Percentiles rank a stretch among this genome's conserved stretches.
phyloP scores from a whole-genome alignment of 768 basidiomycete species.

The Leccinum barrowsii region DNA sequence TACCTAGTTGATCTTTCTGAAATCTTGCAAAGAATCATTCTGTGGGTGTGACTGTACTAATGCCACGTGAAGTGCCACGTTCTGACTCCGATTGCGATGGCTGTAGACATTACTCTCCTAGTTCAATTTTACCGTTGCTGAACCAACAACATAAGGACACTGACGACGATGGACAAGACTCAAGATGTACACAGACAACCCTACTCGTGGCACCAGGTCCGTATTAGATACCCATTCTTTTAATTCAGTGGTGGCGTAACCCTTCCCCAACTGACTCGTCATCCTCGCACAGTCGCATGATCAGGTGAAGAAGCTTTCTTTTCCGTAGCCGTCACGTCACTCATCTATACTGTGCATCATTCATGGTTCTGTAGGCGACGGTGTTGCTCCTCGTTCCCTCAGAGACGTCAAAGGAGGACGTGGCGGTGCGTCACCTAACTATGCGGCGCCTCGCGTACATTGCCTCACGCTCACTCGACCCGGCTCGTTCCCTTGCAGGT shows the following conservation, averaged over 20 bases:
- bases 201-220: conserved; percentile 88
- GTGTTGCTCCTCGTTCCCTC: conserved; percentile 72
- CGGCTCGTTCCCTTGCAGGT: conserved; percentile 43
- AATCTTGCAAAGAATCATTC: conserved; percentile 1
- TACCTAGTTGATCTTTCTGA: conserved; percentile 13
- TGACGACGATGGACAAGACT: conserved; percentile 23
- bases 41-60: conserved; percentile 5
- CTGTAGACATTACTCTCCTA: conserved; percentile 8
- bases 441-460: not conserved
- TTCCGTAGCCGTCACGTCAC: conserved; percentile 5
- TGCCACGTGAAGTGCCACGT: conserved; percentile 27
- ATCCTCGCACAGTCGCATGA: conserved; percentile 71
- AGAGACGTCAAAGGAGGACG: conserved; percentile 66
- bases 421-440: conserved; percentile 48
- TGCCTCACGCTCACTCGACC: not conserved
- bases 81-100: conserved; percentile 35
- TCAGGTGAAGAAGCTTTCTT: conserved; percentile 52
- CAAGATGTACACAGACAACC: conserved; percentile 35
- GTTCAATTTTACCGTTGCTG: conserved; percentile 8
- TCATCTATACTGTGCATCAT: conserved; percentile 18
- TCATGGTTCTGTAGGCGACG: conserved; percentile 54
- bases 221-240: conserved; percentile 18
- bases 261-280: conserved; percentile 1
- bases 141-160: conserved; percentile 10
- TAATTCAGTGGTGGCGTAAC: conserved; percentile 14